Evolutionary conservation across 352 stramenopile species (phyloP).

Genomic region (Globisporangium mamillatum): DNA sequence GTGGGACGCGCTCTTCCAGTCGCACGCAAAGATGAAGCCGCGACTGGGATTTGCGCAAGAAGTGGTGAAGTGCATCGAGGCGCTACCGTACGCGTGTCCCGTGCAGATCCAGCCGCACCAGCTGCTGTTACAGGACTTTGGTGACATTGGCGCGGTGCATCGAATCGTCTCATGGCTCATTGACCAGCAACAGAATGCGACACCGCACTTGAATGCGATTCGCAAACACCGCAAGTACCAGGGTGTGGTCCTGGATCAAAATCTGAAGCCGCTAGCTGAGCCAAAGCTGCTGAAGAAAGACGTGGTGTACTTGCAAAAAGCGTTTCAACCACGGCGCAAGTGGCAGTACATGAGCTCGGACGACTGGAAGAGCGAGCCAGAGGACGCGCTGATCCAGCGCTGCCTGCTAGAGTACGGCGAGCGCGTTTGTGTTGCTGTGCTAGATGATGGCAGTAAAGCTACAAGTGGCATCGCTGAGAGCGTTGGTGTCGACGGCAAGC

Average conservation of each 20-base stretch:
- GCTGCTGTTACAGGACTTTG: slow-evolving; percentile 75
- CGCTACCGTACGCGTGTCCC: slow-evolving; percentile 28
- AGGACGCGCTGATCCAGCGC: slow-evolving; percentile 73
- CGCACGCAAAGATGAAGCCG: slow-evolving; percentile 62
- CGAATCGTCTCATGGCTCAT: slow-evolving; percentile 57
- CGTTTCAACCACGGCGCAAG: slow-evolving; percentile 37
- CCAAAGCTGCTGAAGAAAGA: slow-evolving; percentile 35
- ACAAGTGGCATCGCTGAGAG: not conserved
- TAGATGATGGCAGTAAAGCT: slow-evolving; percentile 5
- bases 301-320: slow-evolving; percentile 35
- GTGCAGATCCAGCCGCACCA: slow-evolving; percentile 62
- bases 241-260: slow-evolving; percentile 13
- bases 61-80: slow-evolving; percentile 39
- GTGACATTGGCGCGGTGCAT: slow-evolving; percentile 57
- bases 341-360: slow-evolving; percentile 37
- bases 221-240: slow-evolving; percentile 31
- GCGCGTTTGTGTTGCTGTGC: slow-evolving; percentile 25
- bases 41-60: slow-evolving; percentile 72
- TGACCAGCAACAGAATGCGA: slow-evolving; percentile 26
- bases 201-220: slow-evolving; percentile 38
- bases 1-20: slow-evolving; percentile 64
- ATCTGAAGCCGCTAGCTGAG: not conserved
- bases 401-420: slow-evolving; percentile 84
- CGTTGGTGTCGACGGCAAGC: not conserved
- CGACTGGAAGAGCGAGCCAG: slow-evolving; percentile 31